Base-by-base conservation (phyloP, 441 rosid species). In the Arabidopsis hybrid region DNA sequence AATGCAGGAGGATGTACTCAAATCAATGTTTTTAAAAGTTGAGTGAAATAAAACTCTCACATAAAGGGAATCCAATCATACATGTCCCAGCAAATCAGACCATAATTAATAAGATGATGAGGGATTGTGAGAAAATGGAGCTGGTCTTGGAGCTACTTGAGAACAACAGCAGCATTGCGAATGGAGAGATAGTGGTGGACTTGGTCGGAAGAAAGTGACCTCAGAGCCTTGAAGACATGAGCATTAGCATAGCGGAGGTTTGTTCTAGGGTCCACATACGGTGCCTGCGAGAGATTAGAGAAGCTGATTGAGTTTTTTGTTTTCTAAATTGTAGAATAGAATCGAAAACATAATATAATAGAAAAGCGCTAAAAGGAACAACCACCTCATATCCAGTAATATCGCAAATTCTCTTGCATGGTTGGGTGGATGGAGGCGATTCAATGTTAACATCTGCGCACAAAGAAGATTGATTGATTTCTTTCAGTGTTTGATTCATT, bases 261-360 rank as follows among this genome's bases (percentile, higher is more conserved):
- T 2, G 99, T 92, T 78, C 94, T 85, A 4, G 99, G 99, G 79
- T 92, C 99, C n/a, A 68, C 74, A 77, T 92, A 94, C 18, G 94
- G 97, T 65, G 97, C 95, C 97, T 93, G 91, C 32, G 55, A 17
- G 10, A 26, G 17, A 46, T 46, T 14, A 45, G 18, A 45, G 32
- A 32, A 57, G 13, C 7, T 34, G 14, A 10, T 52, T 5, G 13
- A 8, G 10, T n/a, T 8, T 36, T 8, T 36, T 9, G 52, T 26
- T 26, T 26, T 26, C 11, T 47, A 10, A 46, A 45, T n/a, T 10
- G 13, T 46, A 47, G 52, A 47, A 17, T 50, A 21, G 26, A 21
- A 21, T 21, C 26, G 11, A 18, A 18, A 50, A 34, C 49, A 31
- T 0, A 51, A 21, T 1, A 21, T 21, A 21, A 21, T 21, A 21